Conservation (phyloP, 768 basidiomycete genomes). For the Russula compacta region DNA sequence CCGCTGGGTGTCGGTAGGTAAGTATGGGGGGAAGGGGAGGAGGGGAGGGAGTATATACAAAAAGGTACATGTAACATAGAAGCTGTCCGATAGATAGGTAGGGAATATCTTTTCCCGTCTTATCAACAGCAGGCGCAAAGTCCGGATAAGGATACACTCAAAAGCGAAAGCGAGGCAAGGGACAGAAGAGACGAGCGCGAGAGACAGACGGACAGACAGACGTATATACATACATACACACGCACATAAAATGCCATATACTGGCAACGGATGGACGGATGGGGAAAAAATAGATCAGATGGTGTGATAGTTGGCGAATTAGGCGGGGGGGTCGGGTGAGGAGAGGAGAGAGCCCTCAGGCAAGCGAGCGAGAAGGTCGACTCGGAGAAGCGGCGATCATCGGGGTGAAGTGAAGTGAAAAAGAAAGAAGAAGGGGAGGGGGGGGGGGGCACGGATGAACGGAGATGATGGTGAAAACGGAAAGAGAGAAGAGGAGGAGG, state of each 20-base stretch:
- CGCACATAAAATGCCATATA: no score
- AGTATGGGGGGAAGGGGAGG: background rate
- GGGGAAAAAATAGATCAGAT: no score
- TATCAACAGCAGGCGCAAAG: background rate
- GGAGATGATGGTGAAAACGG: background rate
- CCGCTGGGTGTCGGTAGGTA: background rate
- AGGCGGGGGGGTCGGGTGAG: no score
- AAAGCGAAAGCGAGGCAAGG: background rate
- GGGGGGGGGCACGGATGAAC: background rate
- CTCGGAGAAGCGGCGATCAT: background rate
- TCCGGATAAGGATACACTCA: constrained; percentile 1
- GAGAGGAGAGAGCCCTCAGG: background rate
- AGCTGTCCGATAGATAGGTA: background rate
- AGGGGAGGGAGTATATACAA: background rate
- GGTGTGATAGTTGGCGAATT: no score
- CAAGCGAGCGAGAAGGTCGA: background rate
- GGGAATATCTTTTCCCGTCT: background rate
- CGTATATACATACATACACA: background rate
- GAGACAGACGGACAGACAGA: background rate
- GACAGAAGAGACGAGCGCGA: background rate
- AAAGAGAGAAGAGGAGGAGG: background rate
- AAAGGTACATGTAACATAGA: constrained; percentile 1
- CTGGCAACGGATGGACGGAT: background rate
- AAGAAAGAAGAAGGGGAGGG: background rate
- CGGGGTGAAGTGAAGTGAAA: background rate